phyloP scores from a whole-genome alignment of 2,329 filamentous ascomycete genomes.

The Pestalotiopsis sp. region DNA sequence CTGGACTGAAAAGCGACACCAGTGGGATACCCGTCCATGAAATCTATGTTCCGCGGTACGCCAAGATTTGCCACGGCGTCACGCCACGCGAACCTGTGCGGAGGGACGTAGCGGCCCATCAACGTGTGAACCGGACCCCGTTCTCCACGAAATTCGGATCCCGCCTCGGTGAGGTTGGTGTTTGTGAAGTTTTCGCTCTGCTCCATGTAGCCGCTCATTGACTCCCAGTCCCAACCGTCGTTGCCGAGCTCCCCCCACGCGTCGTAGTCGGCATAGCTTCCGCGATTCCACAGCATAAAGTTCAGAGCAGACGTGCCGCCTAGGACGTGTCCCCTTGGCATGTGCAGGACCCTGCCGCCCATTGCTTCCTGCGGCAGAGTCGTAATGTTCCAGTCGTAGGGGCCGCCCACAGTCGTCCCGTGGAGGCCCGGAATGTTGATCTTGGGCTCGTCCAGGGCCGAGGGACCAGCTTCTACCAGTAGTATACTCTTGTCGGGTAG shows the following conservation, averaged over 20 bases:
- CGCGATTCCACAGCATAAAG: constrained; percentile 39
- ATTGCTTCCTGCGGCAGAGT: constrained; percentile 40
- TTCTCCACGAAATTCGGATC: constrained; percentile 21
- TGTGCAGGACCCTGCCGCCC: constrained; percentile 37
- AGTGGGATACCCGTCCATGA: constrained; percentile 48
- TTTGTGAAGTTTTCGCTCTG: constrained; percentile 32
- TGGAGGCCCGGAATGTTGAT: constrained; percentile 32
- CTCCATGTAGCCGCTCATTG: constrained; percentile 35
- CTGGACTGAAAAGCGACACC: constrained; percentile 53
- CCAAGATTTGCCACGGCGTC: constrained; percentile 2
- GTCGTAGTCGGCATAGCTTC: constrained; percentile 32
- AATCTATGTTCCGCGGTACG: constrained; percentile 10
- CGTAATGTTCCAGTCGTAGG: constrained; percentile 42
- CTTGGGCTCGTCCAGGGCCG: constrained; percentile 22
- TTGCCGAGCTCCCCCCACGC: constrained; percentile 37
- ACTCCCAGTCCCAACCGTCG: constrained; percentile 37
- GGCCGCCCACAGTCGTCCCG: constrained; percentile 23
- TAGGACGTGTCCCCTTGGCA: constrained; percentile 46
- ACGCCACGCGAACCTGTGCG: constrained; percentile 4
- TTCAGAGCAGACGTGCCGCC: constrained; percentile 49
- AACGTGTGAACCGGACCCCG: constrained; percentile 22
- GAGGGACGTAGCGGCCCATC: constrained; percentile 7
- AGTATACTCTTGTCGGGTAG: constrained; percentile 21
- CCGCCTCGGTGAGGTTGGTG: constrained; percentile 19
- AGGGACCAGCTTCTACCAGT: constrained; percentile 33